Percentiles rank a stretch among this genome's conserved stretches.
Conservation (phyloP, 768 basidiomycete genomes). For the Collybia mongolica region DNA sequence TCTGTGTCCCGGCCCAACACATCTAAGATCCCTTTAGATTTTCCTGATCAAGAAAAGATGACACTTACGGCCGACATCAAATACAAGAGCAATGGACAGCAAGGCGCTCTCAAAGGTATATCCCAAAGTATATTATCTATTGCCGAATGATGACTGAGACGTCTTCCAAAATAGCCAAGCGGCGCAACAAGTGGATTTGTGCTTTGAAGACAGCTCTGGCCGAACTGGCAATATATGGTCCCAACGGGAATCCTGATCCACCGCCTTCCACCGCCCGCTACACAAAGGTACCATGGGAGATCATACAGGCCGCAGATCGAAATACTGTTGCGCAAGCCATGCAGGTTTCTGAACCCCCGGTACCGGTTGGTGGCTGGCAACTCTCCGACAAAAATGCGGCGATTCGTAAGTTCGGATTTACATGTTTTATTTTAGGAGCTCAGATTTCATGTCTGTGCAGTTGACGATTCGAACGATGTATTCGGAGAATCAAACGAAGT, state of each 20-base stretch:
- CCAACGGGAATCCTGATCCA: conserved; percentile 54
- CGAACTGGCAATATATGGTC: conserved; percentile 71
- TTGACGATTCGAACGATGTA: conserved; percentile 39
- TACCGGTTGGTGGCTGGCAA: conserved; percentile 43
- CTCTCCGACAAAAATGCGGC: conserved; percentile 52
- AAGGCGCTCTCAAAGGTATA: conserved; percentile 66
- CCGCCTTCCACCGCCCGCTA: conserved; percentile 56
- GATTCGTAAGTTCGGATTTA: conserved; percentile 35
- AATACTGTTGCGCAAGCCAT: conserved; percentile 23
- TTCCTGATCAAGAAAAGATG: conserved; percentile 80
- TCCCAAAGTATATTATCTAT: background rate
- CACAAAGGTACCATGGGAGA: conserved; percentile 73
- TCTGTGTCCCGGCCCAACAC: background rate
- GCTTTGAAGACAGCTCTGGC: conserved; percentile 72
- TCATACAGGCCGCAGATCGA: conserved; percentile 44
- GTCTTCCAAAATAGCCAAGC: conserved; percentile 46
- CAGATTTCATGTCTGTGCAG: conserved; percentile 16
- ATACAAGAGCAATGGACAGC: conserved; percentile 88
- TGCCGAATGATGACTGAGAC: conserved; percentile 1
- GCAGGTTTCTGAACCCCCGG: conserved; percentile 18
- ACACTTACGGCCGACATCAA: conserved; percentile 78
- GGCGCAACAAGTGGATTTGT: conserved; percentile 92
- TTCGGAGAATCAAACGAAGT: conserved; percentile 42
- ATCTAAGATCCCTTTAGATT: conserved; percentile 40
- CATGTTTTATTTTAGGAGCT: background rate